These are phyloP conservation scores for Phialocephala sp. DNA, from an alignment of 2,329 filamentous ascomycete species.

Conservation along the genomic window DNA sequence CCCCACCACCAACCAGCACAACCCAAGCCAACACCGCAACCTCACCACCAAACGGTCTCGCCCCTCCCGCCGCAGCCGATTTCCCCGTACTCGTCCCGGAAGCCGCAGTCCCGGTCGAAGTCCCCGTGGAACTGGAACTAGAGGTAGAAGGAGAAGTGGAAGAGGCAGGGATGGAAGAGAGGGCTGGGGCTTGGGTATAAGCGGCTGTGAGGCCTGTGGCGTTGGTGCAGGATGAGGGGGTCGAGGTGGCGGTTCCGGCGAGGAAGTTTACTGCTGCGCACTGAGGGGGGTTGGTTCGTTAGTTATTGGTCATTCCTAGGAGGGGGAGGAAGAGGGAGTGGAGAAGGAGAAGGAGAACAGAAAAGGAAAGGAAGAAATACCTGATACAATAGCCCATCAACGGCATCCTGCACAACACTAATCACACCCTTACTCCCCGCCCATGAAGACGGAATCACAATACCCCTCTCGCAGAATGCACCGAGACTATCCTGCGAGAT, in stretches of 20 bases:
- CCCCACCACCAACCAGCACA: not conserved
- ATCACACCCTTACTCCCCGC: conserved; percentile 62
- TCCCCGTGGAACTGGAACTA: not conserved
- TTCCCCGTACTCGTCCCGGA: conserved; percentile 7
- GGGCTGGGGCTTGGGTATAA: conserved; percentile 23
- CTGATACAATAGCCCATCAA: conserved; percentile 63
- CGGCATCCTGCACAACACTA: conserved; percentile 55
- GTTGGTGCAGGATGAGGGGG: conserved; percentile 47
- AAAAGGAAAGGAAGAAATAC: conserved; percentile 48
- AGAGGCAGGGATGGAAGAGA: conserved; percentile 28
- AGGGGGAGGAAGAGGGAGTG: not conserved
- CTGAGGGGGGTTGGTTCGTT: conserved; percentile 43
- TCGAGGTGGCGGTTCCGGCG: conserved; percentile 42
- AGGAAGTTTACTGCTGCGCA: conserved; percentile 63
- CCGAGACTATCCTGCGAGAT: not conserved
- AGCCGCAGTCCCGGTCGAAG: conserved; percentile 13
- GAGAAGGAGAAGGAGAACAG: not conserved
- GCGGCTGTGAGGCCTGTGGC: conserved; percentile 42
- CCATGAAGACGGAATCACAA: not conserved
- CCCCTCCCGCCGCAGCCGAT: not conserved
- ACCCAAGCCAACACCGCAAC: not conserved
- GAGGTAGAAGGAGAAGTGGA: conserved; percentile 17
- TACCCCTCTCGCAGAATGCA: not conserved
- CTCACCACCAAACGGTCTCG: not conserved
- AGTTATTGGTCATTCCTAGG: not conserved